Evolutionary conservation across 352 stramenopile genomes (phyloP).

Genomic region (Globisporangium paroecandrum): DNA sequence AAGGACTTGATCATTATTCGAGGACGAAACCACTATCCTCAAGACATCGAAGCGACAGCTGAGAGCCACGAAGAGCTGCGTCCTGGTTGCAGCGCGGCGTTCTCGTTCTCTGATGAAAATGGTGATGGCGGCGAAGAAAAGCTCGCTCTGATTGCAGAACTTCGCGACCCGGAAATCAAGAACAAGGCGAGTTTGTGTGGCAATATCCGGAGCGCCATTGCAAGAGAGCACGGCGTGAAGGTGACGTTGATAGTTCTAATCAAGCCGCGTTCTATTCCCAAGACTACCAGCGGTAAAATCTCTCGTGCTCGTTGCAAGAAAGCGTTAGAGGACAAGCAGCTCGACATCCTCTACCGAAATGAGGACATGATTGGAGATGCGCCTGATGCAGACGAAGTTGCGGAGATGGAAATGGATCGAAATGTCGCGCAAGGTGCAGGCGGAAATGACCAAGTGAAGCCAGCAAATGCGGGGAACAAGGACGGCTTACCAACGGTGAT

Average conservation of each 20-base stretch:
- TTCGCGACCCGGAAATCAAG: conserved; percentile 61
- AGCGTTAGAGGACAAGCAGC: conserved; percentile 52
- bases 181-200: conserved; percentile 74
- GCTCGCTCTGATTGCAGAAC: conserved; percentile 71
- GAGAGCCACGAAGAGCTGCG: conserved; percentile 81
- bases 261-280: conserved; percentile 91
- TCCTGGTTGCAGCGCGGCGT: conserved; percentile 95
- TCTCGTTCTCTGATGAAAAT: conserved; percentile 60
- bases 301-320: conserved; percentile 87
- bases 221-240: conserved; percentile 80
- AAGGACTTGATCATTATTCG: conserved; percentile 99
- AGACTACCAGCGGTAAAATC: conserved; percentile 99
- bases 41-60: conserved; percentile 96
- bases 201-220: conserved; percentile 66
- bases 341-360: conserved; percentile 74
- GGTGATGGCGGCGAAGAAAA: conserved; percentile 58
- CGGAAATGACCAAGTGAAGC: conserved; percentile 2
- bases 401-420: conserved; percentile 30
- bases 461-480: conserved; percentile 16
- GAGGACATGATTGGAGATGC: conserved; percentile 70
- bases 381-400: conserved; percentile 30
- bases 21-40: conserved; percentile 99
- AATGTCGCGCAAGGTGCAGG: conserved; percentile 22
- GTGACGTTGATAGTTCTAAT: conserved; percentile 91
- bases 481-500: conserved; percentile 47